Evolutionary conservation across 208 protist species (phyloP).

Genomic region (Wallacemonas collosoma): DNA sequence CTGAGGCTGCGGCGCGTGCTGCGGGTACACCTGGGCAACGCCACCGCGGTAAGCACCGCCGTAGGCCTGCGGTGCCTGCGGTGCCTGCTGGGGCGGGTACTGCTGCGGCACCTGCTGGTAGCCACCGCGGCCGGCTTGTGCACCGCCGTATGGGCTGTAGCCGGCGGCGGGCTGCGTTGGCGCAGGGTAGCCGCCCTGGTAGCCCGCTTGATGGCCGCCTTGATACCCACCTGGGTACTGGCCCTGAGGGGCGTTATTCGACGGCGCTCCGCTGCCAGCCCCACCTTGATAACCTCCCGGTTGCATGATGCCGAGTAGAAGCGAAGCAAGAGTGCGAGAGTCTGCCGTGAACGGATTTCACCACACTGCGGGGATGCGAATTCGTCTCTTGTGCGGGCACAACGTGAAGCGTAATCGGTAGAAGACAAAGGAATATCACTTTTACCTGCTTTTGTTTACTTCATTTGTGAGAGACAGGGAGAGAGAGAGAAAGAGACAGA

Average conservation of each 20-base stretch:
- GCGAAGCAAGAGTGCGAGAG: not conserved
- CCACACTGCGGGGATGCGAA: too few species aligned
- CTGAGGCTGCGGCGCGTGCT: not conserved
- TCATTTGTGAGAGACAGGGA: conserved; percentile 7
- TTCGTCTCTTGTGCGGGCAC: too few species aligned
- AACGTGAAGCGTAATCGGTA: too few species aligned
- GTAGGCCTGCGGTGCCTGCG: conserved; percentile 9
- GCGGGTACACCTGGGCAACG: too few species aligned
- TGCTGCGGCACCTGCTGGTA: conserved; percentile 20
- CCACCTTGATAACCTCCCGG: conserved; percentile 29
- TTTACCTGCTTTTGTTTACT: conserved; percentile 16
- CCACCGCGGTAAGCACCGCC: not conserved
- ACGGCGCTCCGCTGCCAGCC: conserved; percentile 19
- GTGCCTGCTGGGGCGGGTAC: not conserved
- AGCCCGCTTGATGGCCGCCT: not conserved
- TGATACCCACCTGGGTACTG: conserved; percentile 13
- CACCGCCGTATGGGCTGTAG: conserved; percentile 11
- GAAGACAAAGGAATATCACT: not conserved
- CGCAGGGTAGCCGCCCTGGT: conserved; percentile 18
- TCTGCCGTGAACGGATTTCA: too few species aligned
- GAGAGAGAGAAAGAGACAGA: not conserved
- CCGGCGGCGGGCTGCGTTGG: conserved; percentile 11
- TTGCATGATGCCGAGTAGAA: conserved; percentile 23
- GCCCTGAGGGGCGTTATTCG: conserved; percentile 28
- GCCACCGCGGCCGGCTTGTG: conserved; percentile 21